phyloP scores from a whole-genome alignment of 2,329 filamentous ascomycete species.

The Lecanicillium sp. region DNA sequence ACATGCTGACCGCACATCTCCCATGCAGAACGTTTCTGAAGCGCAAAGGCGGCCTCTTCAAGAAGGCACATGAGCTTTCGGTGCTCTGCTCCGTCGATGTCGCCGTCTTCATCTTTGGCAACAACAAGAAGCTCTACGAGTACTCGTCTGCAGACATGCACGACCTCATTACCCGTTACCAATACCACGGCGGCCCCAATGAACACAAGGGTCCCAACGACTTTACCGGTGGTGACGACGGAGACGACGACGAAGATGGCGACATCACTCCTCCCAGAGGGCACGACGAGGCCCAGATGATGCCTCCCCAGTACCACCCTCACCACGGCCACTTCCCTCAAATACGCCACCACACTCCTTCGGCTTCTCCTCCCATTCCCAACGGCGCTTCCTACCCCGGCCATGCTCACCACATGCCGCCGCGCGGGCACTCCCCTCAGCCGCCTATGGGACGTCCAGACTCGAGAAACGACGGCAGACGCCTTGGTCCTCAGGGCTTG shows the following conservation, averaged over 20 bases:
- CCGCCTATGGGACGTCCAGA: slow-evolving; percentile 58
- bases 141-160: slow-evolving; percentile 93
- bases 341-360: slow-evolving; percentile 75
- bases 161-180: slow-evolving; percentile 79
- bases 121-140: slow-evolving; percentile 98
- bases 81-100: slow-evolving; percentile 98
- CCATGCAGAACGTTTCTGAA: slow-evolving; percentile 85
- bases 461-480: slow-evolving; percentile 73
- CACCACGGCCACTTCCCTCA: slow-evolving; percentile 65
- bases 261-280: slow-evolving; percentile 64
- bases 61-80: slow-evolving; percentile 97
- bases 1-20: slow-evolving; percentile 9
- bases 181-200: slow-evolving; percentile 91
- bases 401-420: slow-evolving; percentile 33
- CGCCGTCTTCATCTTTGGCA: slow-evolving; percentile 96
- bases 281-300: slow-evolving; percentile 59
- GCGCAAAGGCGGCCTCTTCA: slow-evolving; percentile 97
- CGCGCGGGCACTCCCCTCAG: slow-evolving; percentile 74
- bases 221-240: slow-evolving; percentile 85
- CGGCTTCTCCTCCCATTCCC: slow-evolving; percentile 79
- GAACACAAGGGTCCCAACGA: slow-evolving; percentile 95
- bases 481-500: slow-evolving; percentile 69
- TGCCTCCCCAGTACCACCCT: slow-evolving; percentile 64
- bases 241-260: slow-evolving; percentile 67
- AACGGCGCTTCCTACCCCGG: slow-evolving; percentile 68